A percentile compares a stretch with the other conserved stretches of the same genome.
These are phyloP conservation scores for Marasmius tenuissimus DNA, from an alignment of 1,284 basidiomycete species.

Conservation along the genomic window DNA sequence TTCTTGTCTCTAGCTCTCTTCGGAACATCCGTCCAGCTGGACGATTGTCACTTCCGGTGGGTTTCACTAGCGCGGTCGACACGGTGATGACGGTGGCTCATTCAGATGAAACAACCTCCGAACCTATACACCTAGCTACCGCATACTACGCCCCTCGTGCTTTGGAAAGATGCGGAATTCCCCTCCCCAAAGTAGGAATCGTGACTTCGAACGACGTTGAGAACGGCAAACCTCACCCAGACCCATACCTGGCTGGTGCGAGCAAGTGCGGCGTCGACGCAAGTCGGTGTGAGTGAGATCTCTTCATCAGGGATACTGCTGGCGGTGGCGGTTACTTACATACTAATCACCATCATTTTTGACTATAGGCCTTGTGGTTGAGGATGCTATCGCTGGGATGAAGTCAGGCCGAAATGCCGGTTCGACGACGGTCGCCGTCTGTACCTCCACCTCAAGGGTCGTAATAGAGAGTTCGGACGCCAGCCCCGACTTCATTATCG, in stretches of 20 bases:
- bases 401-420: conserved; percentile 75
- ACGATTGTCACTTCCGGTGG: conserved; percentile 79
- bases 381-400: conserved; percentile 83
- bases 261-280: conserved; percentile 47
- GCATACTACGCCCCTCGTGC: conserved; percentile 65
- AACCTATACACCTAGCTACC: conserved; percentile 49
- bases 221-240: conserved; percentile 80
- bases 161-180: conserved; percentile 57
- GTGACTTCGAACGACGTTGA: conserved; percentile 76
- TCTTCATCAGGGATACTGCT: not conserved
- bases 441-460: conserved; percentile 73
- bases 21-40: conserved; percentile 40
- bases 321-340: not conserved
- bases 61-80: conserved; percentile 10
- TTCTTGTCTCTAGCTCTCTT: conserved; percentile 2
- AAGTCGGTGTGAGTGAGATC: conserved; percentile 44
- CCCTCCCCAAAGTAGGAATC: conserved; percentile 52
- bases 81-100: not conserved
- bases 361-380: conserved; percentile 69
- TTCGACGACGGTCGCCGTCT: conserved; percentile 71
- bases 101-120: not conserved
- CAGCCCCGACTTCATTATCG: conserved; percentile 53
- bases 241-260: conserved; percentile 74
- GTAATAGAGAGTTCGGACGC: conserved; percentile 46
- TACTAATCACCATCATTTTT: not conserved